A percentile compares a stretch with the other conserved stretches of the same genome.
These are phyloP conservation scores for Lomentospora prolificans DNA, from an alignment of 2,329 filamentous ascomycete genomes.

Conservation along the genomic window DNA sequence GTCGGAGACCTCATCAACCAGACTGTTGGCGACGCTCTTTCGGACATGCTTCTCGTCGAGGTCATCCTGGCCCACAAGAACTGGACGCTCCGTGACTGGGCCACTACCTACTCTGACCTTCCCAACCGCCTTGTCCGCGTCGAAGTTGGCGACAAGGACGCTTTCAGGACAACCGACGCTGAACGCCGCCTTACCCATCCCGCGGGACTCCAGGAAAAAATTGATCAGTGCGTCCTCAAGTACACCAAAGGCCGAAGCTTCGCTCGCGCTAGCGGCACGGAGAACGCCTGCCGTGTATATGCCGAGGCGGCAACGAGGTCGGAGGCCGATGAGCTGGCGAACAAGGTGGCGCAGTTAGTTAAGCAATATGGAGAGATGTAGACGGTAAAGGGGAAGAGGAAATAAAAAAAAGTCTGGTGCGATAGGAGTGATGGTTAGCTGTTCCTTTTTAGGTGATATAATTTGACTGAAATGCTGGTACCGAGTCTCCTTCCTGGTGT, in stretches of 20 bases:
- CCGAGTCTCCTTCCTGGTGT: too few species aligned
- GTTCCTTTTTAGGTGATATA: background rate
- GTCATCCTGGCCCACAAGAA: constrained; percentile 91
- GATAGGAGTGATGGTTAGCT: background rate
- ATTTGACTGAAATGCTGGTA: background rate
- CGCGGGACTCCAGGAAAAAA: constrained; percentile 68
- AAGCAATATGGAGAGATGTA: constrained; percentile 37
- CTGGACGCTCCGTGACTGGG: constrained; percentile 87
- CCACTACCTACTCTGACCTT: constrained; percentile 83
- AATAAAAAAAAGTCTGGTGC: constrained; percentile 3
- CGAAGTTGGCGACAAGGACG: constrained; percentile 75
- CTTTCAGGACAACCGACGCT: constrained; percentile 86
- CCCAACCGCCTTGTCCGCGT: constrained; percentile 93
- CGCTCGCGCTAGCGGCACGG: constrained; percentile 85
- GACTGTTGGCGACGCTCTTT: constrained; percentile 91
- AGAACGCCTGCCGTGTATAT: constrained; percentile 93
- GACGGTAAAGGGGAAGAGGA: background rate
- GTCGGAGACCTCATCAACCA: constrained; percentile 93
- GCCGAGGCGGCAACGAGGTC: constrained; percentile 83
- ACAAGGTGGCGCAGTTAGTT: constrained; percentile 69
- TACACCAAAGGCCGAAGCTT: constrained; percentile 86
- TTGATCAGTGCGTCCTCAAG: constrained; percentile 80
- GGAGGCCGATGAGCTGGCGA: constrained; percentile 84
- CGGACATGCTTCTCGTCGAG: constrained; percentile 92
- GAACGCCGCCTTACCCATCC: constrained; percentile 81